Base-by-base conservation (phyloP, 2,329 filamentous ascomycete genomes). In the Stylonectria norvegica region DNA sequence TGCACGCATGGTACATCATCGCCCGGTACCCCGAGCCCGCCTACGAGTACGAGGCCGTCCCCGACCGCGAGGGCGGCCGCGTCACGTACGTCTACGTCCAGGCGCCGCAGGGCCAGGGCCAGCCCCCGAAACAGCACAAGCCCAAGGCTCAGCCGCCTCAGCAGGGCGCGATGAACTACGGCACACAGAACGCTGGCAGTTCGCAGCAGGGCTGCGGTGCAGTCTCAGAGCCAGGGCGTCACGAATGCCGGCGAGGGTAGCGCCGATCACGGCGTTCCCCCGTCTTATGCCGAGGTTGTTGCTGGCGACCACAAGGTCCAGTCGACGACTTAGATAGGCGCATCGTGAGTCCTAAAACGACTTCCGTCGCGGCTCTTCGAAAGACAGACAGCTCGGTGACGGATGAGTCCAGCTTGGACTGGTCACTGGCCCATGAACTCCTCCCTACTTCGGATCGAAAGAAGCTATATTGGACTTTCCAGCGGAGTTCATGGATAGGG, bases 1-100 rank as follows among this genome's bases (percentile, higher is more conserved):
- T 98, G 3, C 93, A 98, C 71, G 81, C 90, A 48, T 97, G 93
- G 91, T 98, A 97, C 76, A 95, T 97, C 67, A 96, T 98, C 67
- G 79, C 87, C 58, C 85, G 87, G 61, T 87, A 85, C 64, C 93
- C 93, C 43, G 91, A 96, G 46, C 53, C 77, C 28, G 74, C 83
- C 43, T 78, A 77, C 64, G 79, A 85, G 48, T 89, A 93, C 67
- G 79, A 87, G 53, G 68, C 72, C 36, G 63, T 86, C 28, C 67
- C 77, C 5, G 76, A 79, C 56, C 54, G 61, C 55, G 75, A 77
- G 52, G 68, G 70, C 53, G 71, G 76, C 52, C 76, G 73, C 45
- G 81, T 91, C 40, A 85, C 83, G 27, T 91, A 93, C 66, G 86
- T 94, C 63, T 86, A 88, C 60, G 85, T 89, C 42, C 75, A 78